phyloP scores from a whole-genome alignment of 192 early-diverging fungal genomes.

The Cladochytrium replicatum region DNA sequence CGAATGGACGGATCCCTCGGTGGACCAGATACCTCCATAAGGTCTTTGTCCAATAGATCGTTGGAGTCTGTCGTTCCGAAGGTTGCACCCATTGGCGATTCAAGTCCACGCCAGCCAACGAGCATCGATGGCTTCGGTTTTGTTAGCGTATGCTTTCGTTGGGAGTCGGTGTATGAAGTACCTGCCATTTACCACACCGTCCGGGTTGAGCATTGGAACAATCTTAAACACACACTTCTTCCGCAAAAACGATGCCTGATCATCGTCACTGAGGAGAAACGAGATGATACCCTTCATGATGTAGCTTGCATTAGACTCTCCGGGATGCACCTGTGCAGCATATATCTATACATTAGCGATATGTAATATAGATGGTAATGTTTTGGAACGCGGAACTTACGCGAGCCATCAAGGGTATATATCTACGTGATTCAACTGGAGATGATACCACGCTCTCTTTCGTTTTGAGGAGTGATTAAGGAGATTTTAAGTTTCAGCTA shows the following conservation, averaged over 20 bases:
- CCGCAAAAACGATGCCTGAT: constrained; percentile 24
- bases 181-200: constrained; percentile 41
- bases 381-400: too few relatives aligned
- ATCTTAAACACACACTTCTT: constrained; percentile 38
- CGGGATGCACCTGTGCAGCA: constrained; percentile 47
- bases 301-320: constrained; percentile 39
- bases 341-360: too few relatives aligned
- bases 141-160: too few relatives aligned
- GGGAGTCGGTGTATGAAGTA: neutral
- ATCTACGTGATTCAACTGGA: constrained; percentile 27
- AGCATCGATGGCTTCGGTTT: constrained; percentile 35
- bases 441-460: neutral
- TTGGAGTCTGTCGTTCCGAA: constrained; percentile 13
- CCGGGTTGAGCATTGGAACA: constrained; percentile 47
- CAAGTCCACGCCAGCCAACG: constrained; percentile 38
- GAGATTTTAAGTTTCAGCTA: neutral
- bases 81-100: constrained; percentile 44
- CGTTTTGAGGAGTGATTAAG: too few relatives aligned
- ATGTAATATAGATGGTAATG: neutral
- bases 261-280: constrained; percentile 28
- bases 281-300: constrained; percentile 38
- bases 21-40: constrained; percentile 31
- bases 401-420: constrained; percentile 34
- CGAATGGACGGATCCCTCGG: constrained; percentile 18
- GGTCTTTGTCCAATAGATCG: constrained; percentile 37